phyloP scores from a whole-genome alignment of 2,329 filamentous ascomycete genomes.

The Periconia sp. region DNA sequence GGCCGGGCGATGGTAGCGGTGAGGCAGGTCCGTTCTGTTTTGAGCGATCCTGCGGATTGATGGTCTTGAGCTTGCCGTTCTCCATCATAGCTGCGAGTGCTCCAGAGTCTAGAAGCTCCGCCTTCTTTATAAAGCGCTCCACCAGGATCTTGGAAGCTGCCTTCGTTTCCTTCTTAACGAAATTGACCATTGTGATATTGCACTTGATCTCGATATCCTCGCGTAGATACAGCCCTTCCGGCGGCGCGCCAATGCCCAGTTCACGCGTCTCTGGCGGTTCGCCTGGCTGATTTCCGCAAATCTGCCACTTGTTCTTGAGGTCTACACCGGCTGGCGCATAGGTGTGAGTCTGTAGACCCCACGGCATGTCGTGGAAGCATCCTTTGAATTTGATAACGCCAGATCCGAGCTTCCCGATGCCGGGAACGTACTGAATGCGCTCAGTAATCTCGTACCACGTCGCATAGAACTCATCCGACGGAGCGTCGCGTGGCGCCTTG shows the following conservation, averaged over 20 bases:
- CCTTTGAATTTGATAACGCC: conserved; percentile 72
- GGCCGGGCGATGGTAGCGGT: conserved; percentile 27
- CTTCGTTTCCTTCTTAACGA: conserved; percentile 72
- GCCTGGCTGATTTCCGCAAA: conserved; percentile 72
- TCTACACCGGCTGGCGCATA: conserved; percentile 72
- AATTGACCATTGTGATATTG: conserved; percentile 68
- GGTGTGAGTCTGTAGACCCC: conserved; percentile 74
- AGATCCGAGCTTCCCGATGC: conserved; percentile 68
- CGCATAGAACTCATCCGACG: conserved; percentile 73
- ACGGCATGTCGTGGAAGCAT: conserved; percentile 75
- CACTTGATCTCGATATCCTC: conserved; percentile 75
- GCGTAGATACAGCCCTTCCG: conserved; percentile 70
- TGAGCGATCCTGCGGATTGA: conserved; percentile 54
- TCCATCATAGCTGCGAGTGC: conserved; percentile 71
- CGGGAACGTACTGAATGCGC: conserved; percentile 71
- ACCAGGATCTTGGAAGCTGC: conserved; percentile 72
- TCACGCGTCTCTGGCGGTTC: conserved; percentile 68
- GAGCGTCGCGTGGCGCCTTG: conserved; percentile 69
- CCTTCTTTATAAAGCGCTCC: conserved; percentile 72
- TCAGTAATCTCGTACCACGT: conserved; percentile 77
- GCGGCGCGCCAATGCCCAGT: conserved; percentile 68
- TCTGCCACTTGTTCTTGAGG: conserved; percentile 70
- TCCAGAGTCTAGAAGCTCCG: conserved; percentile 70
- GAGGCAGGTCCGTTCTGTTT: conserved; percentile 16
- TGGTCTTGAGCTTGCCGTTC: conserved; percentile 66